Evolutionary conservation across 2,329 filamentous ascomycete species (phyloP).

Genomic region (Trichoderma afroharzianum): DNA sequence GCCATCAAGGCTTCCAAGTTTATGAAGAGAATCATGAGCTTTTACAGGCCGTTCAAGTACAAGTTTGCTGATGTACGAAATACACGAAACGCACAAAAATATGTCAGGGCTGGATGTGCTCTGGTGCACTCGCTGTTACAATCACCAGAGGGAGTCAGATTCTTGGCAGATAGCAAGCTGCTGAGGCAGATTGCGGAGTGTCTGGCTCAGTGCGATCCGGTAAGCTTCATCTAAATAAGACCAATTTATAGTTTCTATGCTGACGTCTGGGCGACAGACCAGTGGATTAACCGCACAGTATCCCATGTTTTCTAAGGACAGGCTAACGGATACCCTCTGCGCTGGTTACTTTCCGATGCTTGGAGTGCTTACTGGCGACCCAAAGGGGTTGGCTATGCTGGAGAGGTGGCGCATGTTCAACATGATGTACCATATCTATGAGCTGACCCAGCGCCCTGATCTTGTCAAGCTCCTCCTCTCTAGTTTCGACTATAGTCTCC

Average conservation of each 20-base stretch:
- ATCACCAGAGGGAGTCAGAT: slow-evolving; percentile 77
- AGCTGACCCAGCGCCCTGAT: slow-evolving; percentile 85
- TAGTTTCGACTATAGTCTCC: slow-evolving; percentile 87
- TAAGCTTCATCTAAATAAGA: slow-evolving; percentile 38
- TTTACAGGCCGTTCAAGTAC: slow-evolving; percentile 95
- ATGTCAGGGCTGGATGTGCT: slow-evolving; percentile 84
- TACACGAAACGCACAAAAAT: slow-evolving; percentile 89
- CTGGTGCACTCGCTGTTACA: slow-evolving; percentile 83
- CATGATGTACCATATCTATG: slow-evolving; percentile 98
- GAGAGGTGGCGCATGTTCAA: slow-evolving; percentile 98
- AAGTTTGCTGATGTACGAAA: slow-evolving; percentile 88
- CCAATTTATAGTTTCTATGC: background rate
- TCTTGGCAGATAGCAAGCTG: slow-evolving; percentile 87
- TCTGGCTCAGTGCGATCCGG: slow-evolving; percentile 87
- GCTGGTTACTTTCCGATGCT: slow-evolving; percentile 93
- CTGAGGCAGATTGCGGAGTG: slow-evolving; percentile 93
- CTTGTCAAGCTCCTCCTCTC: slow-evolving; percentile 83
- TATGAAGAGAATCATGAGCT: slow-evolving; percentile 88
- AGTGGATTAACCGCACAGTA: slow-evolving; percentile 74
- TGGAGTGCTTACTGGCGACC: slow-evolving; percentile 78
- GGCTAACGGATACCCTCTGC: slow-evolving; percentile 81
- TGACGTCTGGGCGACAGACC: slow-evolving; percentile 40
- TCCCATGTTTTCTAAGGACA: slow-evolving; percentile 83
- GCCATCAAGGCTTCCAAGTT: slow-evolving; percentile 95
- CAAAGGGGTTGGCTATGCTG: slow-evolving; percentile 80